Evolutionary conservation across 148 eudicot genomes (phyloP), one percentile per base, ranked within the genome.

Genomic region (Amaranthus hypochondriacus): DNA sequence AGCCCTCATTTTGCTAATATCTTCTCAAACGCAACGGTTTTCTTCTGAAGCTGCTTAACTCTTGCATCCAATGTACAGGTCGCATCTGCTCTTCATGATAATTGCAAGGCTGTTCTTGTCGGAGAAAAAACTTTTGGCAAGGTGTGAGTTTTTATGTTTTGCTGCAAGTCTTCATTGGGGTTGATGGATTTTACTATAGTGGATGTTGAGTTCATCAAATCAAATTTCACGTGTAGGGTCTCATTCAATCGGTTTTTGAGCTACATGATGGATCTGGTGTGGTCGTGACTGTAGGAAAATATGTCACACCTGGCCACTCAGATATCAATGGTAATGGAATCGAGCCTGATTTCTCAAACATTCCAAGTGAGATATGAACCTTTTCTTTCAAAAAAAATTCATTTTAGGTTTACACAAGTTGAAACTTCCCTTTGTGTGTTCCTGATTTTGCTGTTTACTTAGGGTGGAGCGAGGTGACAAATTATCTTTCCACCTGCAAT

Each of bases 11-110:
- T 59, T 56, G 13, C 39, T 21, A 14, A 13, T 66, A 43, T 68
- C 72, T 15, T 68, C 55, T 71, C 52, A 55, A 73, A 46, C 28
- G 28, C 67, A 15, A 66, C n/a, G 28, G 48, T 64, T 66, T 21
- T 77, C 48, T 72, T 42, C 50, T 52, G 66, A 48, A 52, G 57
- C 44, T 66, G 81, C 72, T 18, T 86, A 72, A 83, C 58, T 46
- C 46, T 57, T 78, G 15, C 48, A 46, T 46, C 62, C 39, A 28
- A 28, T 14, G 71, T 87, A 63, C 89, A 93, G 98, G 98, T 93
- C 49, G 98, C 98, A 52, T 85, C 95, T 73, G 98, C 98, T 71
- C 97, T 93, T 78, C 98, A 93, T 82, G 98, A 93, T 75, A 93
- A 93, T 84, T 93, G 98, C 83, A 88, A 79, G 85, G 97, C 98